Evolutionary conservation across 371 early-diverging fungal species (phyloP), one percentile per base, ranked within the genome.

Genomic region (Mucor irregularis): DNA sequence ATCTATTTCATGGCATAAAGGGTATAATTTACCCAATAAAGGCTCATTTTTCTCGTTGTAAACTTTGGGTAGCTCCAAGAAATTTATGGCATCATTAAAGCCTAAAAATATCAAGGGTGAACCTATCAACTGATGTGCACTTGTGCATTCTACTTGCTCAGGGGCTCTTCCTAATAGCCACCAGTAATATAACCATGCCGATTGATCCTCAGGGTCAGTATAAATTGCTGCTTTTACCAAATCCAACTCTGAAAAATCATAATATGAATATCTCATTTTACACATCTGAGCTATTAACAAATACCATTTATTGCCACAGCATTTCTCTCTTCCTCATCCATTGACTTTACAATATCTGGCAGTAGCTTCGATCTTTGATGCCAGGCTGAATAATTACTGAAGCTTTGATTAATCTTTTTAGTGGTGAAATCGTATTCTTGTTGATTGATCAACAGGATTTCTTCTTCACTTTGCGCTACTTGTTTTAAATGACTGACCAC

Each of bases 301-400:
- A n/a, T 63, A 75, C 78, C 77, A 51, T 69, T 57, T 11, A 40
- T 55, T 3, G 74, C 79, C 6, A 75, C 62, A 25, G 53, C 26
- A 13, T 75, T 73, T 42, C 48, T 67, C 40, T 78, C 80, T 29
- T 80, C 70, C 6, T 56, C 49, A 16, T 73, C 58, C 73, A 77
- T 71, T 0, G 66, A 48, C 8, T 59, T 30, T 1, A 89, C 81
- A 25, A 88, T 69, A 13, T 77, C 68, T 14, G 90, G 87, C 11
- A 96, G 66, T 4, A 95, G 68, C 50, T 91, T 93, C 52, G 89
- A 88, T 29, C 98, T 72, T 62, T 94, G 89, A 66, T 96, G 96
- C 98, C 98, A 98, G n/a, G 97, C 97, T 3, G 96, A 92, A 61
- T 88, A 94, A 73, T 98, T 98, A 28, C 94, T 91, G 67, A 95